Conservation (phyloP, 202 grass and related monocot genomes). For the Panicum virgatum region DNA sequence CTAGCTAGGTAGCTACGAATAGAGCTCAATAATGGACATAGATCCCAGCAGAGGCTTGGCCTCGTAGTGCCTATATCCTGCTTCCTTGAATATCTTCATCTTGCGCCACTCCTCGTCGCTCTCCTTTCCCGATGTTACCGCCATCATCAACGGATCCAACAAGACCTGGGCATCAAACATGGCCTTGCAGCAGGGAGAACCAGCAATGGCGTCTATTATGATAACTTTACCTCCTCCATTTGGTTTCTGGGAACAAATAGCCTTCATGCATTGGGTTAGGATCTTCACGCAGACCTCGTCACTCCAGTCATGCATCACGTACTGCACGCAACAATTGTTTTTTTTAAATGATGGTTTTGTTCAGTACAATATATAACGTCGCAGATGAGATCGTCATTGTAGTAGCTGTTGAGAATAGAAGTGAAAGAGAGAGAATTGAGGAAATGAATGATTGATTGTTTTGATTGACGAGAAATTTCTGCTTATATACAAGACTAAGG, state of each 20-base stretch:
- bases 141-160: neutral
- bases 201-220: neutral
- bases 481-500: no score
- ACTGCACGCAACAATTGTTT: no score
- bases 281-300: neutral
- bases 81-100: neutral
- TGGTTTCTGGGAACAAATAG: no score
- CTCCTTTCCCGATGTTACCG: neutral
- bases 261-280: neutral
- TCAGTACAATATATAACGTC: no score
- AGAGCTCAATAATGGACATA: neutral
- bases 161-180: neutral
- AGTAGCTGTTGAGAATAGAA: no score
- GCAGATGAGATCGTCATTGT: no score
- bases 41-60: neutral
- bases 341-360: no score
- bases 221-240: neutral
- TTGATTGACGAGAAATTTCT: no score
- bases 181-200: neutral
- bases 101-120: neutral
- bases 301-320: no score
- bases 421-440: no score
- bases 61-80: neutral
- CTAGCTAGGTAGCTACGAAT: neutral
- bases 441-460: no score